Evolutionary conservation across 2,329 filamentous ascomycete genomes (phyloP), one percentile per base, ranked within the genome.

Genomic region (Bimuria novae-zelandiae): DNA sequence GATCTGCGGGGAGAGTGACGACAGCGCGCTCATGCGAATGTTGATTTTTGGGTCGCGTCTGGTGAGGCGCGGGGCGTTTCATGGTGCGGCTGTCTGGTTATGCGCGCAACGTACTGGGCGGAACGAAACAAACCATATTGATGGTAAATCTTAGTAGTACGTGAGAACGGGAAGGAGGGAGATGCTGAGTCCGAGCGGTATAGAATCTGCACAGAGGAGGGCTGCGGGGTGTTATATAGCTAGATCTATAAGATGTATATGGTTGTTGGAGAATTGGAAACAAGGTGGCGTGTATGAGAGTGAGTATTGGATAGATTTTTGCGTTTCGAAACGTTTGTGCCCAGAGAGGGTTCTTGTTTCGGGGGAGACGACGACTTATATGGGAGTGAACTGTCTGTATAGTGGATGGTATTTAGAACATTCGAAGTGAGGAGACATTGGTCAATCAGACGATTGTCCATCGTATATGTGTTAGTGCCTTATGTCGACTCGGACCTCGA

Each of bases 301-400:
- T n/a, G n/a, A n/a, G n/a, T n/a, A n/a, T 33, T 16, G 17, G 27
- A 35, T 35, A 35, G 19, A 45, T 36, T 47, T 21, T 19, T 22
- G n/a, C 29, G 44, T 47, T 47, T 47, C 32, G 32, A 47, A 47
- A 47, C 44, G 14, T 47, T 37, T n/a, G 41, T 40, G 46, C 46
- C 8, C 17, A 14, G 6, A 16, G 16, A 12, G 10, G 2, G 14
- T 35, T 22, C n/a, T 32, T 32, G 19, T 40, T 40, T 49, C 27
- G 25, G 17, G 6, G 27, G 14, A 11, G 22, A 29, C 32, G 44
- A 19, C 22, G 29, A 3, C 14, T 12, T 14, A 37, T 19, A 6
- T n/a, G 37, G 32, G 7, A 21, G 12, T 33, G 12, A 12, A 23
- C 16, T 5, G 25, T 17, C n/a, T n/a, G n/a, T n/a, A n/a, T n/a